phyloP scores from a whole-genome alignment of 257 asterid genomes.

The Plantago major region DNA sequence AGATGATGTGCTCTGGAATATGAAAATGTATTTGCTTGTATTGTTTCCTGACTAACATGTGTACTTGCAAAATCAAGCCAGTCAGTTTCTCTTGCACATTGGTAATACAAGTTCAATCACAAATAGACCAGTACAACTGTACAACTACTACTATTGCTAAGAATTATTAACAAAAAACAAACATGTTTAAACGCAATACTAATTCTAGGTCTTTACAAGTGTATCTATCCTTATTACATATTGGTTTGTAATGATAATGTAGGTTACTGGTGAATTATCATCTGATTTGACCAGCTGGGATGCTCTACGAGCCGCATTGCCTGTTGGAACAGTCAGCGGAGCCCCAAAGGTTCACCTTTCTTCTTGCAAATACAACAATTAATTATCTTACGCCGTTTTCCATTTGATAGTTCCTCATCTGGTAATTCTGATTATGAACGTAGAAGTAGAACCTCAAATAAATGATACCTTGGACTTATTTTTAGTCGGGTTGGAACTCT shows the following conservation, averaged over 20 bases:
- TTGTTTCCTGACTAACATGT: no score
- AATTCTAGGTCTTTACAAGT: neutral
- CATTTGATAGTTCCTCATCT: neutral
- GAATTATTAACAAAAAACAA: no score
- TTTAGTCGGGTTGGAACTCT: no score
- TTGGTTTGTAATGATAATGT: constrained; percentile 23
- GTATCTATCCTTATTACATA: neutral
- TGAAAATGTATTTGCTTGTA: no score
- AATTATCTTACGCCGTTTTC: neutral
- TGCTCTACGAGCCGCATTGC: constrained; percentile 92
- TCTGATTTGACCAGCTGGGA: constrained; percentile 89
- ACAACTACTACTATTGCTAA: no score
- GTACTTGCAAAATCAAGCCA: no score
- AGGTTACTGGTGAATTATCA: constrained; percentile 86
- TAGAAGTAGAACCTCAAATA: neutral
- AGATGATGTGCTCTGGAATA: no score
- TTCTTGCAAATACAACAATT: constrained; percentile 11
- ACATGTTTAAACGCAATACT: neutral
- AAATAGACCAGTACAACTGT: no score
- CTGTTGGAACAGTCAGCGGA: constrained; percentile 99
- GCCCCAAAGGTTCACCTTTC: constrained; percentile 82
- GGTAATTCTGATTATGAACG: neutral
- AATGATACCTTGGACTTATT: no score
- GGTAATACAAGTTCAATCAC: no score
- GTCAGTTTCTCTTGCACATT: no score